Conservation (phyloP, 768 basidiomycete species). For the Lepiota subincarnata region DNA sequence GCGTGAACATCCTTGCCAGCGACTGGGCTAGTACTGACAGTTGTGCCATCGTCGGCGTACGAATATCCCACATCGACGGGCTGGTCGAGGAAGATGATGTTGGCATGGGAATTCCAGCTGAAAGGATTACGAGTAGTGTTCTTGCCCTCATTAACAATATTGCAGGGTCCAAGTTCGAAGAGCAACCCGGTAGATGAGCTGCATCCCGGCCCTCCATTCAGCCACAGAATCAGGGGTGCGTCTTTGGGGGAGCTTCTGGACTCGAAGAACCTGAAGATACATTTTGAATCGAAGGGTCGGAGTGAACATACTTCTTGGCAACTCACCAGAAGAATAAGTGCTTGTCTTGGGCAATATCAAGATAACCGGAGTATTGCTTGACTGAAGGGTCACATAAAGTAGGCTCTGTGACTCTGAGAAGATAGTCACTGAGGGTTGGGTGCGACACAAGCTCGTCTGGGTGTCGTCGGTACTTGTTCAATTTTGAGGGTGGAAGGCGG, state of each 20-base stretch:
- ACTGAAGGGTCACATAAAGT: constrained; percentile 77
- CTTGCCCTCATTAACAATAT: constrained; percentile 60
- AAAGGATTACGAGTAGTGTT: constrained; percentile 71
- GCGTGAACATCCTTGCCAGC: constrained; percentile 90
- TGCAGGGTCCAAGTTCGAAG: constrained; percentile 91
- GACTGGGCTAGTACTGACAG: constrained; percentile 75
- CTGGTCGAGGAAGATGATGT: constrained; percentile 74
- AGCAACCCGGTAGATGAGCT: constrained; percentile 80
- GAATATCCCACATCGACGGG: constrained; percentile 91
- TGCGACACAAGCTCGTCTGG: constrained; percentile 66
- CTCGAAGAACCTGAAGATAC: constrained; percentile 76
- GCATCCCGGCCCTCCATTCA: constrained; percentile 78
- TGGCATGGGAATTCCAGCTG: constrained; percentile 83
- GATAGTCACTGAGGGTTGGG: constrained; percentile 43
- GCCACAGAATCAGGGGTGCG: constrained; percentile 86
- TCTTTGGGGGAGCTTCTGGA: constrained; percentile 65
- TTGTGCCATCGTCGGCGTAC: constrained; percentile 71
- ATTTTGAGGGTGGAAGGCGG: not conserved
- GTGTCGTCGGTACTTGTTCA: not conserved
- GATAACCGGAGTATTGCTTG: constrained; percentile 78
- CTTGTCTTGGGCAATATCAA: constrained; percentile 74
- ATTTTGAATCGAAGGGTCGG: not conserved
- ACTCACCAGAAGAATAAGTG: constrained; percentile 86
- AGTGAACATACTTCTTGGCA: not conserved
- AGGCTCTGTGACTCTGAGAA: constrained; percentile 62